Percentiles rank a stretch among this genome's conserved stretches.
Evolutionary conservation across 2,329 filamentous ascomycete species (phyloP).

Genomic region (Phialemonium atrogriseum): DNA sequence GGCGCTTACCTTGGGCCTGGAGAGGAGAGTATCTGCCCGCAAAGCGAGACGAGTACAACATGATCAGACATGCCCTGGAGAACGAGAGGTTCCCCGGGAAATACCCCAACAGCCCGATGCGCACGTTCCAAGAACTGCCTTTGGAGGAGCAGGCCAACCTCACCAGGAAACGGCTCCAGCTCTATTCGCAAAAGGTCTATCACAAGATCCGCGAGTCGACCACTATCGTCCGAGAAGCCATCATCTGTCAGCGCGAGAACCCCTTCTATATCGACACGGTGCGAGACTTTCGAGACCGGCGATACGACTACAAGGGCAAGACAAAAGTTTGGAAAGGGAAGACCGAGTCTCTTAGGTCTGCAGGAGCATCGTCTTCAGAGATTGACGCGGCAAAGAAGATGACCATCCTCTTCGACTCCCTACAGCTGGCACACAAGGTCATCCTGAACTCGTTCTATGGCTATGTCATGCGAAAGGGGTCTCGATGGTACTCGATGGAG

Average conservation of each 20-base stretch:
- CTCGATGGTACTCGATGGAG: conserved; percentile 97
- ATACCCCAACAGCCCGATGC: conserved; percentile 57
- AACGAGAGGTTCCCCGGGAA: conserved; percentile 89
- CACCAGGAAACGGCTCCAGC: conserved; percentile 78
- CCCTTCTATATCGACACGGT: conserved; percentile 98
- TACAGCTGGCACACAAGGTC: conserved; percentile 96
- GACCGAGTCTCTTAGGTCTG: conserved; percentile 74
- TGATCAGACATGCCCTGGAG: conserved; percentile 86
- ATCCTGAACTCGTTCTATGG: conserved; percentile 99
- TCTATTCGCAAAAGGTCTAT: conserved; percentile 98
- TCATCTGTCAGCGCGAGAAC: conserved; percentile 96
- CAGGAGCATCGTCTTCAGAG: conserved; percentile 67
- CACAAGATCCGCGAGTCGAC: conserved; percentile 97
- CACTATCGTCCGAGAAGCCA: conserved; percentile 87
- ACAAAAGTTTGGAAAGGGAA: conserved; percentile 99
- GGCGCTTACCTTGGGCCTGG: conserved; percentile 94
- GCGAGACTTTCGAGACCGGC: conserved; percentile 87
- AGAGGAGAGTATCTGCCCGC: conserved; percentile 94
- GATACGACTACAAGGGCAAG: conserved; percentile 97
- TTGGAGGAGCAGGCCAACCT: conserved; percentile 74
- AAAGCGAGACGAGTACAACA: conserved; percentile 97
- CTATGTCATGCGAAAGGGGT: conserved; percentile 98
- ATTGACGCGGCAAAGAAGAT: conserved; percentile 97
- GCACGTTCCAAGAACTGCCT: conserved; percentile 73
- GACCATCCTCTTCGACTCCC: conserved; percentile 90